Base-by-base conservation (phyloP, 768 basidiomycete species). In the Leccinum broughii region DNA sequence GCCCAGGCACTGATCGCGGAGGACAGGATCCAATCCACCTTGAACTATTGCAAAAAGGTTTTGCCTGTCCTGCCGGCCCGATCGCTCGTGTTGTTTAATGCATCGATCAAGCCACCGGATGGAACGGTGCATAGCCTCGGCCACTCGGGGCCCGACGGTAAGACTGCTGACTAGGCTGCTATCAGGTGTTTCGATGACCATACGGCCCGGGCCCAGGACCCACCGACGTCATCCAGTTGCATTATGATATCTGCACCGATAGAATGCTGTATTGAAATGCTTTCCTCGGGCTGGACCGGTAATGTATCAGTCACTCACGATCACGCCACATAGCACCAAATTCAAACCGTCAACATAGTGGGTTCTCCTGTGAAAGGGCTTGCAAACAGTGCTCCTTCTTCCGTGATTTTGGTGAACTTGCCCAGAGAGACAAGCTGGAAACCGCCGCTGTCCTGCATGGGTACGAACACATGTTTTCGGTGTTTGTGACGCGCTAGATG, bases 161-260 rank as follows among this genome's bases (percentile, higher is more conserved):
- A 95, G 74, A 72, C 90, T 93, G 37, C 90, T 85, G 0, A 95
- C 93, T 89, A 66, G 61, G 24, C 15, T 32, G 49, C 20, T 10
- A 50, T 64, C 46, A 60, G 58, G 59, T 63, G 22, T 24, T 30
- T 11, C 13, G 50, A 26, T 46, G 41, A 15, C 11, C 3, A 37
- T 44, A 14, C 28, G 41, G 10, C 55, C 52, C 1, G 54, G 26
- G 0, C 26, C 56, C 53, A 39, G 41, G 49, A 77, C 87, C 72
- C 66, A 89, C 92, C 92, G 54, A 95, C 93, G 73, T 95, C 93
- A 71, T 95, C 93, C 17, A 94, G 81, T 71, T 93, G 93, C 94
- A 96, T 95, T 62, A 96, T 93, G 61, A 96, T 96, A 70, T 96
- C 93, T 28, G 88, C 91, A 6, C 93, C 93, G 48, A 96, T 94